phyloP scores from a whole-genome alignment of 305 asterid species.

The Fraxinus sp. region DNA sequence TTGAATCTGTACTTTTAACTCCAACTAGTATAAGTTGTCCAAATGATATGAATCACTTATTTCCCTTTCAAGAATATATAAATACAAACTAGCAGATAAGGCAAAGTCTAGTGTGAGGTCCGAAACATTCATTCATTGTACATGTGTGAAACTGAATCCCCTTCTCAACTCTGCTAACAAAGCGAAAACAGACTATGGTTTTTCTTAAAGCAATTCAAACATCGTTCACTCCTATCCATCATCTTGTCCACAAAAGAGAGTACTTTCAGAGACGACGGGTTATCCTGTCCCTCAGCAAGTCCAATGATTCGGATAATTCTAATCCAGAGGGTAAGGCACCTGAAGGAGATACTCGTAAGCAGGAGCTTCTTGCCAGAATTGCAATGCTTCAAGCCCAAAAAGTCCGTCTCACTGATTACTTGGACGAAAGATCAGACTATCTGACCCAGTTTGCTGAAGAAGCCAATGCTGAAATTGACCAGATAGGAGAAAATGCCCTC shows the following conservation, averaged over 20 bases:
- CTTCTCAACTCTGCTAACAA: slow-evolving; percentile 16
- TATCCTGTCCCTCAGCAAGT: slow-evolving; percentile 41
- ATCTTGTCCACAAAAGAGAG: slow-evolving; percentile 34
- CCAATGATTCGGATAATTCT: slow-evolving; percentile 46
- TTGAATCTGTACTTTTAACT: neutral
- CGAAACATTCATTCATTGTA: slow-evolving; percentile 26
- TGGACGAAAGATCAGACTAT: slow-evolving; percentile 76
- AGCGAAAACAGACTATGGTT: slow-evolving; percentile 40
- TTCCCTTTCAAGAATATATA: neutral
- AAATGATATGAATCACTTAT: neutral
- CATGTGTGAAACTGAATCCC: neutral
- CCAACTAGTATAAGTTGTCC: neutral
- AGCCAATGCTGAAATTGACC: slow-evolving; percentile 84
- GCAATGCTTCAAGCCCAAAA: slow-evolving; percentile 88
- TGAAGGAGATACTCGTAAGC: slow-evolving; percentile 60
- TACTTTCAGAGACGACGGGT: slow-evolving; percentile 37
- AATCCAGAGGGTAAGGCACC: slow-evolving; percentile 49
- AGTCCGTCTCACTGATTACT: slow-evolving; percentile 74
- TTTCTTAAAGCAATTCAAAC: slow-evolving; percentile 64
- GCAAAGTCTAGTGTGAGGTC: slow-evolving; percentile 40
- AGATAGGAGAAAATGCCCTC: slow-evolving; percentile 85
- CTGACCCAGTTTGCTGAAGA: slow-evolving; percentile 86
- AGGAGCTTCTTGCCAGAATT: slow-evolving; percentile 77
- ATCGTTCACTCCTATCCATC: slow-evolving; percentile 41
- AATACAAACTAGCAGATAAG: slow-evolving; percentile 16